Evolutionary conservation across 2,329 filamentous ascomycete species (phyloP).

Genomic region (Penicillium glabrum): DNA sequence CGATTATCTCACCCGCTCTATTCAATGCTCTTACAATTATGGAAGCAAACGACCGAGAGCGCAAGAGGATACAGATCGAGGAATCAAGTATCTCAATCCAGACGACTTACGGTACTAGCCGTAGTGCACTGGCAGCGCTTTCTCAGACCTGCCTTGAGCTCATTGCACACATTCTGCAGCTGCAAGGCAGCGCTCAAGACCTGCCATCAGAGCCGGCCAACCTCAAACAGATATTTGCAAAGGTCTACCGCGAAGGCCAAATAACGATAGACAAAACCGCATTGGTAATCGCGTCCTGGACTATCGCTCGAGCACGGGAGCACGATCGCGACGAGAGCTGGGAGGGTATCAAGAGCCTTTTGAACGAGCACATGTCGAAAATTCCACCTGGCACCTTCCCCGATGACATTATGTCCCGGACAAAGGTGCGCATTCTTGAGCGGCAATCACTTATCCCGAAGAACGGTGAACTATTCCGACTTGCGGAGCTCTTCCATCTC

Average conservation of each 20-base stretch:
- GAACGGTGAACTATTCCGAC: conserved; percentile 37
- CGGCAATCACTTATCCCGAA: conserved; percentile 33
- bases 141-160: conserved; percentile 45
- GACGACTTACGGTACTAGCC: conserved; percentile 35
- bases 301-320: conserved; percentile 34
- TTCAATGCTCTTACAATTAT: conserved; percentile 44
- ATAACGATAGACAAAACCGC: conserved; percentile 41
- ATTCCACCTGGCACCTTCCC: conserved; percentile 31
- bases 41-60: conserved; percentile 43
- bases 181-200: conserved; percentile 31
- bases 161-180: conserved; percentile 37
- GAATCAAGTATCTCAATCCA: conserved; percentile 32
- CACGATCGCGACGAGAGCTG: conserved; percentile 23
- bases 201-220: conserved; percentile 32
- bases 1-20: conserved; percentile 45
- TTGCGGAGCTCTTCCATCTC: conserved; percentile 31
- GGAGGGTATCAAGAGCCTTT: conserved; percentile 28
- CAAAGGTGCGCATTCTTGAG: conserved; percentile 33
- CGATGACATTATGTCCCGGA: conserved; percentile 26
- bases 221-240: conserved; percentile 42
- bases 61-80: conserved; percentile 34
- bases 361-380: conserved; percentile 31
- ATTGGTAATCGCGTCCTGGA: conserved; percentile 40
- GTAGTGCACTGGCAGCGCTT: conserved; percentile 39
- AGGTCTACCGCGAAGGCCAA: conserved; percentile 44